Evolutionary conservation across 441 rosid genomes (phyloP).

Genomic region (Gossypium gossypioides): DNA sequence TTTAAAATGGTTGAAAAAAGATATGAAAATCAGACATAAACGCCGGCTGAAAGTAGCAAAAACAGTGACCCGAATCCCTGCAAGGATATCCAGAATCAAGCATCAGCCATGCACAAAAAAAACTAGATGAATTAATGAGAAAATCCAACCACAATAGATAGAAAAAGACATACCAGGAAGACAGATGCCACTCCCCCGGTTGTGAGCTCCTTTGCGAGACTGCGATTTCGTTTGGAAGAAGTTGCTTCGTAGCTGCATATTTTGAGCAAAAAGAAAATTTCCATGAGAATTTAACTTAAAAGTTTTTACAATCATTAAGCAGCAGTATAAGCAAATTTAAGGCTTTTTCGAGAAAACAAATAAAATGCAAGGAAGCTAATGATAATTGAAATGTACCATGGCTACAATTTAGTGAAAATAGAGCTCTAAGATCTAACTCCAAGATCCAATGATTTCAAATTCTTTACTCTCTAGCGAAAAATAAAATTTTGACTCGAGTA

Average conservation of each 20-base stretch:
- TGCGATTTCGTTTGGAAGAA: constrained; percentile 29
- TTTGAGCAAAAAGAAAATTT: not conserved
- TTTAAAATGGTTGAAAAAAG: not conserved
- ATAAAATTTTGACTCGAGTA: not conserved
- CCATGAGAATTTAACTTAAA: not conserved
- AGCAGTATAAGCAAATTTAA: not conserved
- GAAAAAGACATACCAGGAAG: constrained; percentile 50
- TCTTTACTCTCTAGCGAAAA: not conserved
- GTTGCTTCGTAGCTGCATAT: constrained; percentile 17
- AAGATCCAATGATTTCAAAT: not conserved
- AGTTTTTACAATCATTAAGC: not conserved
- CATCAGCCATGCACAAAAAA: not conserved
- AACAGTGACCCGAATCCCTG: constrained; percentile 96
- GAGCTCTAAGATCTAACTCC: not conserved
- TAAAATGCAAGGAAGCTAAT: not conserved
- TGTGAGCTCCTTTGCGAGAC: constrained; percentile 59
- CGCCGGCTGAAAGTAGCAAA: constrained; percentile 78
- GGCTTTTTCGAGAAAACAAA: not conserved
- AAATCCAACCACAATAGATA: not conserved
- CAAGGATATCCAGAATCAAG: constrained; percentile 13
- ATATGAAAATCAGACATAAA: constrained; percentile 47
- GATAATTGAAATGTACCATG: not conserved
- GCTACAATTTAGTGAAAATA: not conserved
- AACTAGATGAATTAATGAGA: not conserved
- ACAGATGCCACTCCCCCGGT: constrained; percentile 77